Conservation (phyloP, 495 filamentous ascomycete genomes). For the Podospora didyma region DNA sequence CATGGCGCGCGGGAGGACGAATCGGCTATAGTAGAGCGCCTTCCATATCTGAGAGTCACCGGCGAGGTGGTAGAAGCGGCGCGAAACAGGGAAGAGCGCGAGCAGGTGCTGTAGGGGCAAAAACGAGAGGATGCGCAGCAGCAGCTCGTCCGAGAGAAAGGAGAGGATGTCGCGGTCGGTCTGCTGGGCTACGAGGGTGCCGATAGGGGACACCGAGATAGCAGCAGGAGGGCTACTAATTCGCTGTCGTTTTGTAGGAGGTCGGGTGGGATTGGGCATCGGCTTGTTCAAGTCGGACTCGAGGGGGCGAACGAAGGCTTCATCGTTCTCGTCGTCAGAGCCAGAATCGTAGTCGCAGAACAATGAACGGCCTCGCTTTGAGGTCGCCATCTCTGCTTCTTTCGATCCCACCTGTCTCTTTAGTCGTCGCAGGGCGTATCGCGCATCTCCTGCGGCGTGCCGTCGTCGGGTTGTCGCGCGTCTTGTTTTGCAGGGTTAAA, state of each 20-base stretch:
- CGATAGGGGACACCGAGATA: not conserved
- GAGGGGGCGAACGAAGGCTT: too few relatives aligned
- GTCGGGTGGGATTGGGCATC: not conserved
- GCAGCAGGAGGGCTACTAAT: not conserved
- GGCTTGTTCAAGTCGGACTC: too few relatives aligned
- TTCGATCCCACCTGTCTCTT: not conserved
- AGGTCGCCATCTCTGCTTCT: not conserved
- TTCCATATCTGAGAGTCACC: conserved; percentile 91
- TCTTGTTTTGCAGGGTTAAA: too few relatives aligned
- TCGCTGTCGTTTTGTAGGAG: not conserved
- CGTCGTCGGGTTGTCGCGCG: too few relatives aligned
- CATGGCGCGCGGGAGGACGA: conserved; percentile 78
- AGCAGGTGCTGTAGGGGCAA: conserved; percentile 66
- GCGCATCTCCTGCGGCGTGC: too few relatives aligned
- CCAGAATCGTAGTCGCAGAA: not conserved
- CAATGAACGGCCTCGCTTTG: not conserved
- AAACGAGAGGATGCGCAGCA: conserved; percentile 78
- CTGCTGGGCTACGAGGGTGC: too few relatives aligned
- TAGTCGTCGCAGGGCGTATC: too few relatives aligned
- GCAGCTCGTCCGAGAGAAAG: conserved; percentile 77
- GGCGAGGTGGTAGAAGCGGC: conserved; percentile 67
- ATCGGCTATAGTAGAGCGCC: conserved; percentile 78
- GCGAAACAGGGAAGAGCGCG: conserved; percentile 73
- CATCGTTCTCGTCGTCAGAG: not conserved
- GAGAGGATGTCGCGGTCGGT: conserved; percentile 41